Base-by-base conservation (phyloP, 169 alveolate species). In the Plasmodium vivax region DNA sequence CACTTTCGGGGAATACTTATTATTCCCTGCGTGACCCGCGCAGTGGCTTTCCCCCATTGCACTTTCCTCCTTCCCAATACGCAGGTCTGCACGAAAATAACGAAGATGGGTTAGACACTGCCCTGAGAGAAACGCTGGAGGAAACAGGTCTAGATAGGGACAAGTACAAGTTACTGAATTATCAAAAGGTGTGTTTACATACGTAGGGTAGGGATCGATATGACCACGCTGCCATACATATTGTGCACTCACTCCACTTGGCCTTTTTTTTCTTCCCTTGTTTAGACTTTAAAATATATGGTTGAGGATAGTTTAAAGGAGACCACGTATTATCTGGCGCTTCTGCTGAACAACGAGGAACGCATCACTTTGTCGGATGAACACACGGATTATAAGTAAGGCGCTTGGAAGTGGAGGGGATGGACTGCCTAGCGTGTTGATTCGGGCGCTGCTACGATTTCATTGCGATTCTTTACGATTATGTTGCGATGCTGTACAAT, bases 101-200 rank as follows among this genome's bases (percentile, higher is more conserved):
- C 82, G 93, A 88, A 36, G 72, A 77, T 74, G 84, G 95, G 6
- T 14, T 88, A 71, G 95, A 92, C 27, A 96, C 98, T 3, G 98
- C 98, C 43, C 54, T 85, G 62, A 47, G 98, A 47, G 98, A 96
- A 83, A 96, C 98, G 19, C 58, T 82, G 80, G 98, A 96, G 58
- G 98, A 96, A 83, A 87, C 96, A 14, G 98, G 98, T 1, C 19
- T 96, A 23, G 47, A 71, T 77, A 75, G 82, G 82, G 96, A 92
- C 23, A 72, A 83, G 30, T 92, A 92, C 34, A 93, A 95, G 73
- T 23, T 96, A 27, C 95, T 95, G 34, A 75, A 92, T 47, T 96
- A 81, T 84, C 74, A 85, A 54, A 95, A 96, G 95, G 85, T 71
- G 62, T 34, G 43, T 7, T 19, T 30, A 68, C 38, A 68, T 27